Conservation (phyloP, 2,329 filamentous ascomycete species). For the Thielaviopsis euricoi region DNA sequence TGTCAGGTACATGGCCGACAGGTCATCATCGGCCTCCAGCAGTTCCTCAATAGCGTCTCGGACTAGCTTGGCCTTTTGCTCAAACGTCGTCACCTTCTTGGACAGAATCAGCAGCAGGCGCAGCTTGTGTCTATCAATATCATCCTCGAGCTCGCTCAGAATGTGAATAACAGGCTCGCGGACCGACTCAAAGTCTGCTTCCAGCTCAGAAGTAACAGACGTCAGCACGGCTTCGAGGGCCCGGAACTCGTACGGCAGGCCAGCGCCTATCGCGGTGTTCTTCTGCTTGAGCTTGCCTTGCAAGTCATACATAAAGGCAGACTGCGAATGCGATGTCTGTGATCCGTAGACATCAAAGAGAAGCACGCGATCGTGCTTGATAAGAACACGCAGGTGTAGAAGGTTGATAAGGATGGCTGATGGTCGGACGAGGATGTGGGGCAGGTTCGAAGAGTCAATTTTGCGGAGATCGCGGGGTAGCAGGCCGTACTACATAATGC, state of each 20-base stretch:
- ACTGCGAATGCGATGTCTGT: conserved; percentile 87
- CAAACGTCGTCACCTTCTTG: conserved; percentile 90
- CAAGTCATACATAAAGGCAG: conserved; percentile 92
- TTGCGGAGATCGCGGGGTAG: conserved; percentile 90
- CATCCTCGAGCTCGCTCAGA: conserved; percentile 79
- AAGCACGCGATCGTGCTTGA: conserved; percentile 85
- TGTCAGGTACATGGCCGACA: conserved; percentile 87
- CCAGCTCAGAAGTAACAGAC: conserved; percentile 78
- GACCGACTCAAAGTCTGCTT: conserved; percentile 88
- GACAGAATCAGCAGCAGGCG: conserved; percentile 81
- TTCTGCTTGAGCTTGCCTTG: conserved; percentile 85
- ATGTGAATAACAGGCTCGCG: conserved; percentile 83
- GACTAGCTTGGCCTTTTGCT: conserved; percentile 89
- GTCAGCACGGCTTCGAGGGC: conserved; percentile 90
- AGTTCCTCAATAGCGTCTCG: conserved; percentile 90
- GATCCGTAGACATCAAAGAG: conserved; percentile 95
- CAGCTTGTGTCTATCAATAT: conserved; percentile 89
- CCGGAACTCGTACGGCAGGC: conserved; percentile 85
- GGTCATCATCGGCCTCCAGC: conserved; percentile 87
- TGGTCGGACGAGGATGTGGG: conserved; percentile 85
- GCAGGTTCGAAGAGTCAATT: conserved; percentile 89
- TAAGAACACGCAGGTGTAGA: conserved; percentile 86
- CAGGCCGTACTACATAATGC: conserved; percentile 54
- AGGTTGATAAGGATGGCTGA: conserved; percentile 90
- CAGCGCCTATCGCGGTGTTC: conserved; percentile 19